Conservation (phyloP, 2,329 filamentous ascomycete species). For the Fusarium redolens region DNA sequence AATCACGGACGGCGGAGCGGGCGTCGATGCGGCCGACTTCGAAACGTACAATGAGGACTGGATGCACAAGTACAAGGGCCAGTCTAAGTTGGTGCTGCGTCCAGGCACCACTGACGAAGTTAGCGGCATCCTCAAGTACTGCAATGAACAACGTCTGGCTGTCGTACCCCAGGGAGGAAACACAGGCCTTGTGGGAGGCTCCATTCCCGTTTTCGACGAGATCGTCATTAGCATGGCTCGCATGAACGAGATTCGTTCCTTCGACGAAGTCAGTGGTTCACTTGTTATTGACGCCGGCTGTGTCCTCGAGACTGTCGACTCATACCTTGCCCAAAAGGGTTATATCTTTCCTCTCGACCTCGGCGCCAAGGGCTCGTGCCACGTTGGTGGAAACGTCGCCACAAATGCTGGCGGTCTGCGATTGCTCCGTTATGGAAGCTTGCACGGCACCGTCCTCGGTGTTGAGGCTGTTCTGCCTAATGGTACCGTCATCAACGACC, state of each 20-base stretch:
- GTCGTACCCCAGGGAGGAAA: slow-evolving; percentile 98
- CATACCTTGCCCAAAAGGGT: slow-evolving; percentile 82
- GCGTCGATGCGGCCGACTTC: slow-evolving; percentile 80
- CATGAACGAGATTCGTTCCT: slow-evolving; percentile 91
- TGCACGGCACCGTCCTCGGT: slow-evolving; percentile 93
- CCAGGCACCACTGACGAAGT: slow-evolving; percentile 88
- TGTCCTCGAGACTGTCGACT: slow-evolving; percentile 89
- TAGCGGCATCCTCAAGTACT: slow-evolving; percentile 91
- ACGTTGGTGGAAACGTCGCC: slow-evolving; percentile 94
- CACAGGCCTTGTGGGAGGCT: slow-evolving; percentile 94
- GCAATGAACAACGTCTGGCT: slow-evolving; percentile 90
- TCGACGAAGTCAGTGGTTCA: slow-evolving; percentile 92
- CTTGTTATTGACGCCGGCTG: slow-evolving; percentile 91
- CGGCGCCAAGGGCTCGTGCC: slow-evolving; percentile 97
- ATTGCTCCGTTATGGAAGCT: slow-evolving; percentile 89
- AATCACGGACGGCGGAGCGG: slow-evolving; percentile 71
- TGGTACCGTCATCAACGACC: slow-evolving; percentile 90
- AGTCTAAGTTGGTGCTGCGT: slow-evolving; percentile 87
- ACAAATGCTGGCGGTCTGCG: slow-evolving; percentile 95
- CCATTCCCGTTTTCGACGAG: slow-evolving; percentile 97
- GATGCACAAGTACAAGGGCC: slow-evolving; percentile 98
- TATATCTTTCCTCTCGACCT: slow-evolving; percentile 96
- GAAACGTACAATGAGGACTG: slow-evolving; percentile 96
- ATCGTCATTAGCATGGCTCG: slow-evolving; percentile 91
- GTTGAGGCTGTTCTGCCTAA: slow-evolving; percentile 94